Evolutionary conservation across 2,329 filamentous ascomycete genomes (phyloP), one percentile per base, ranked within the genome.

Genomic region (Pseudocercospora fijiensis): DNA sequence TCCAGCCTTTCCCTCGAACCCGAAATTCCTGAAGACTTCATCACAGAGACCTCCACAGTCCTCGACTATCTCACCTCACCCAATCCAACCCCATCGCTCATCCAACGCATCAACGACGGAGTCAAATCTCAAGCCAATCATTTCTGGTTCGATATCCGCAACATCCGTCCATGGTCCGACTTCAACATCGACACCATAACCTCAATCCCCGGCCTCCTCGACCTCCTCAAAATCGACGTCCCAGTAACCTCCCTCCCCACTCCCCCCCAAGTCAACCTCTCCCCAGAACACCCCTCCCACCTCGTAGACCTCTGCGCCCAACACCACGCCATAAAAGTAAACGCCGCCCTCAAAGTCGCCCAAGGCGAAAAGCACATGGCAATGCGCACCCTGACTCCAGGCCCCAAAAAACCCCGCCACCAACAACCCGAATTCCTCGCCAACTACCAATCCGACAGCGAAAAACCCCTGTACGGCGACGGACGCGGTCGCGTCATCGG

Each of bases 91-190:
- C 90, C 93, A 18, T 89, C 89, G 45, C 82, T 96, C 33, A 91
- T 96, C 41, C 89, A 89, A 73, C 90, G 89, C 69, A 70, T 70
- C 33, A 86, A 94, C 69, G 90, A 89, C 64, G 88, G 89, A 74
- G 75, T 87, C 79, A 90, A 87, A 76, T 88, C 83, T 73, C 85
- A 83, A 78, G 89, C 85, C 72, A 91, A 89, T 76, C 88, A 96
- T 80, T 96, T 94, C 78, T 98, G 94, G 94, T 97, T 92, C 90
- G 94, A 98, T 73, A 85, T 96, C 63, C 90, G 94, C 70, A 94
- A 96, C 75, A 83, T 97, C 69, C 87, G 91, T 67, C 85, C 87
- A 66, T 97, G 94, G 94, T 85, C 85, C 58, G 85, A 86, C 70
- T 97, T 97, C 84, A 91, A 86, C 68, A 81, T 90, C 10, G 77